Conservation (phyloP, 192 early-diverging fungal species). For the Helicostylum pulchrum region DNA sequence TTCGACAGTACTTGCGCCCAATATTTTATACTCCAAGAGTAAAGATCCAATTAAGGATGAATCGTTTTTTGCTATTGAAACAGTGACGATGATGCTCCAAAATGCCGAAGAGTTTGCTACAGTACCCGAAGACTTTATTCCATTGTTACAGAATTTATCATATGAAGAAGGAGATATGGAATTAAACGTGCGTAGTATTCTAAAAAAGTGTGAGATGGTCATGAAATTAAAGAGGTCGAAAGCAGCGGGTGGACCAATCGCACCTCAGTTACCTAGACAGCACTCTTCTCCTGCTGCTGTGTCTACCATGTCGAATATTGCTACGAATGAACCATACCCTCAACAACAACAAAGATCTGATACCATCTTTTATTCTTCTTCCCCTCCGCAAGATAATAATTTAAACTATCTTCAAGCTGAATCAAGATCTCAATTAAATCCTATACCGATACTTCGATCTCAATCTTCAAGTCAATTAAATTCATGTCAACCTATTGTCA, state of each 20-base stretch:
- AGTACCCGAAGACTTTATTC: slow-evolving; percentile 54
- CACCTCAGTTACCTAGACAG: slow-evolving; percentile 18
- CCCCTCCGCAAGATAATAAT: neutral
- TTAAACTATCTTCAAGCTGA: neutral
- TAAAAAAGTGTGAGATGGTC: slow-evolving; percentile 52
- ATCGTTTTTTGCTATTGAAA: slow-evolving; percentile 64
- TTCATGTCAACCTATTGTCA: neutral
- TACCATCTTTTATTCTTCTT: neutral
- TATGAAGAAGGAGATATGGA: slow-evolving; percentile 45
- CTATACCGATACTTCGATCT: slow-evolving; percentile 3
- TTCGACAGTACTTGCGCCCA: slow-evolving; percentile 93
- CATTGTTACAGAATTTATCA: slow-evolving; percentile 46
- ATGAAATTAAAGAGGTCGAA: slow-evolving; percentile 47
- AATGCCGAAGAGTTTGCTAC: slow-evolving; percentile 65
- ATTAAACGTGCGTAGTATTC: slow-evolving; percentile 50
- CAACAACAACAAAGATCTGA: neutral
- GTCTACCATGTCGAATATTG: neutral
- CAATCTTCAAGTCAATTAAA: slow-evolving; percentile 13
- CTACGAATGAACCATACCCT: neutral
- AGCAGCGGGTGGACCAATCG: slow-evolving; percentile 20
- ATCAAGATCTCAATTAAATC: neutral
- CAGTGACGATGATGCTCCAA: slow-evolving; percentile 62
- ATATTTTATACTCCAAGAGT: slow-evolving; percentile 84
- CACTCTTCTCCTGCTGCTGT: slow-evolving; percentile 22
- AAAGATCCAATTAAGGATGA: slow-evolving; percentile 79